Conservation (phyloP, 306 rosid genomes). For the Calophaca sinica region DNA sequence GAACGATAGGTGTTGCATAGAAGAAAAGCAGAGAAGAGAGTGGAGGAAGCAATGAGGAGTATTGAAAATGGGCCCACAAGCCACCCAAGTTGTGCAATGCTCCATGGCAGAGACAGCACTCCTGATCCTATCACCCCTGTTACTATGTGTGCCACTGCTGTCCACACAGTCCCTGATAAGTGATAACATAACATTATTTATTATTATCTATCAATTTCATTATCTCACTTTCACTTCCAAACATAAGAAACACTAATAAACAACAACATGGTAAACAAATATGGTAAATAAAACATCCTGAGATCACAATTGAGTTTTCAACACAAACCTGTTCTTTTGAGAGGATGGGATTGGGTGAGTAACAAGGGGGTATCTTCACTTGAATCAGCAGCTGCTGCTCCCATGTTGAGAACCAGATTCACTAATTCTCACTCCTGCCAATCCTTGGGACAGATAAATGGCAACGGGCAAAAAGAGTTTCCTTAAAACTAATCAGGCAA, state of each 20-base stretch:
- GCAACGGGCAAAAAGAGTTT: background rate
- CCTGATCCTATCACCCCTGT: conserved; percentile 75
- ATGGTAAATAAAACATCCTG: background rate
- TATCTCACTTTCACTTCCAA: background rate
- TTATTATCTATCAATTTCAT: background rate
- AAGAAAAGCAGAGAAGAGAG: conserved; percentile 57
- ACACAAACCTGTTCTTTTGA: conserved; percentile 48
- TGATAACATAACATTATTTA: background rate
- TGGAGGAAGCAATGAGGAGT: conserved; percentile 52
- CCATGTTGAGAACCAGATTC: background rate
- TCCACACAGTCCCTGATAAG: conserved; percentile 59
- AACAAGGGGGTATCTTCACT: conserved; percentile 26
- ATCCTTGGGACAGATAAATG: background rate
- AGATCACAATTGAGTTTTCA: background rate
- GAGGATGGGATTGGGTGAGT: conserved; percentile 10
- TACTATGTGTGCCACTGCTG: conserved; percentile 63
- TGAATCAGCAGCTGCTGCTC: background rate
- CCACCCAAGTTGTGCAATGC: conserved; percentile 68
- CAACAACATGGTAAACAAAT: background rate
- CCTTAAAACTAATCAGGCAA: background rate
- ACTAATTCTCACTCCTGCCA: background rate
- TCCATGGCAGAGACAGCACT: conserved; percentile 62
- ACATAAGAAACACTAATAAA: background rate
- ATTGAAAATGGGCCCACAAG: conserved; percentile 57
- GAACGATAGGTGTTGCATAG: conserved; percentile 55